Base-by-base conservation (phyloP, 2,329 filamentous ascomycete genomes). In the Penicillium sp. region DNA sequence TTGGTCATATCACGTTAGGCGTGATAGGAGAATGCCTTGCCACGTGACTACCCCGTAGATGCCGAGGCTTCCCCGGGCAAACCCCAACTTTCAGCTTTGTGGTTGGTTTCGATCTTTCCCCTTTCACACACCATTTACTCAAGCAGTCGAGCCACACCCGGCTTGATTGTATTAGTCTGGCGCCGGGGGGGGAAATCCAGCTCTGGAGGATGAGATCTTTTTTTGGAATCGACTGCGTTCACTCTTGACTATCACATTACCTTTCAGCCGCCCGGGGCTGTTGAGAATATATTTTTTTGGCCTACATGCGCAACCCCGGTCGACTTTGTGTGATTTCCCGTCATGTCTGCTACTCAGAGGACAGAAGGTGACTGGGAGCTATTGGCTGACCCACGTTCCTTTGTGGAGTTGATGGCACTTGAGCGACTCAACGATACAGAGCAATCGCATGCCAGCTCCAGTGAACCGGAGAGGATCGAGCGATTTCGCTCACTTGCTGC, bases 391-490 rank as follows among this genome's bases (percentile, higher is more conserved):
- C 64, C 68, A 26, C 40, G 42, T 52, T 65, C 71, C 6, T 76
- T 75, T 28, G 65, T 64, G 42, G 65, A 72, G 28, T 59, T 76
- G 43, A 76, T 76, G 73, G 69, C 71, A 5, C 66, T 76, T 19
- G 65, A 73, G 56, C 69, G 63, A 43, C 64, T 76, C 6, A 64
- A 65, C 25, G 63, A 65, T 43, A 57, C 59, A 19, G 59, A 43
- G 16, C 49, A 61, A 16, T 46, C 56, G 14, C 49, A 58, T 30
- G n/a, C 46, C 10, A 55, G 60, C 11, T 59, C 58, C 16, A 40
- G 55, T 25, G 67, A 64, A 10, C 62, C 67, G 16, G 74, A 74
- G 58, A 73, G 65, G 30, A 59, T 73, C 46, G 72, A 76, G 22
- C 61, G 53, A 3, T 77, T 77, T 33, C 65, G 69, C 37, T 63